Conservation (phyloP, 2,329 filamentous ascomycete genomes). For the Trichophyton benhamiae region DNA sequence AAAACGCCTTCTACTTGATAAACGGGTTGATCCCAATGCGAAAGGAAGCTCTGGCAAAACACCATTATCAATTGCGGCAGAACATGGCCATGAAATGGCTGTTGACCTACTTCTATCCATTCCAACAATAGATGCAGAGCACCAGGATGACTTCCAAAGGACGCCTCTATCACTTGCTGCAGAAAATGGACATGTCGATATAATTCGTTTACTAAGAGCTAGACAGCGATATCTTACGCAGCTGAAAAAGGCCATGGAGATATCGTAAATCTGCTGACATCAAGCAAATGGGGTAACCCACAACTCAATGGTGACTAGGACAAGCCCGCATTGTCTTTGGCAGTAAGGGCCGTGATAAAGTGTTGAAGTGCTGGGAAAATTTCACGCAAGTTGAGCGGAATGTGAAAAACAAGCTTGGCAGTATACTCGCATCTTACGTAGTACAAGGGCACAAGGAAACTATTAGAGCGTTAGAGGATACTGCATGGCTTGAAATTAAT, state of each 20-base stretch:
- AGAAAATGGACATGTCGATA: not conserved
- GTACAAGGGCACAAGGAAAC: not conserved
- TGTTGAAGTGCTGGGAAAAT: conserved; percentile 4
- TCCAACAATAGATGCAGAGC: not conserved
- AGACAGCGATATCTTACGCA: not conserved
- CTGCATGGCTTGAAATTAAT: not conserved
- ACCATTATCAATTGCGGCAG: not conserved
- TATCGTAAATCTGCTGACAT: not conserved
- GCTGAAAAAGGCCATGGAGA: not conserved
- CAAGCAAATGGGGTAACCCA: too few species aligned
- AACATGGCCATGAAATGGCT: not conserved
- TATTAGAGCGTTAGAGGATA: not conserved
- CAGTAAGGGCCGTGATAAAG: not conserved
- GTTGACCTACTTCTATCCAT: conserved; percentile 2
- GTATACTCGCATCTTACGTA: not conserved
- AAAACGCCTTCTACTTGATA: not conserved
- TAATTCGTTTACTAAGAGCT: not conserved
- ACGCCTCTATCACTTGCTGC: not conserved
- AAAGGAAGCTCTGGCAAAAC: not conserved
- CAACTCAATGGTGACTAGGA: not conserved
- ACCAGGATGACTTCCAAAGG: not conserved
- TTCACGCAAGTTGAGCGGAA: not conserved
- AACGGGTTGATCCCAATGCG: not conserved
- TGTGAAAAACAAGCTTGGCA: not conserved
- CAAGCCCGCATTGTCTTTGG: not conserved